phyloP scores from a whole-genome alignment of 192 early-diverging fungal species.

The Backusella westeae region DNA sequence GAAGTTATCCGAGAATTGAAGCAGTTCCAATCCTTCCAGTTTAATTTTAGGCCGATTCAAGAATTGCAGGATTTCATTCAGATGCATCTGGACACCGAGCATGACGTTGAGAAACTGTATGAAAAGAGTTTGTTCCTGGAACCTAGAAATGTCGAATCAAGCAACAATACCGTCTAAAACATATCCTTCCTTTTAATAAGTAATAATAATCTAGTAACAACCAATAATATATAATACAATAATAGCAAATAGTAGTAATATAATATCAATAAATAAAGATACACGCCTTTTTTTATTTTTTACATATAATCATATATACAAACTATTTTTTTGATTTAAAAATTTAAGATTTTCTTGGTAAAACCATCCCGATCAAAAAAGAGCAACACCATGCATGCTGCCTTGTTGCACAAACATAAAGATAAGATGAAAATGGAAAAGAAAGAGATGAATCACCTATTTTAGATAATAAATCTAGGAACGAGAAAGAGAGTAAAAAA shows the following conservation, averaged over 20 bases:
- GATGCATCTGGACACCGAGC: constrained; percentile 62
- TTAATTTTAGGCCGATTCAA: constrained; percentile 67
- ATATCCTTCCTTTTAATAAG: background rate
- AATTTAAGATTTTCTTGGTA: background rate
- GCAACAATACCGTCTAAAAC: background rate
- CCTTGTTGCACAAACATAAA: background rate
- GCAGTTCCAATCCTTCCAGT: constrained; percentile 83
- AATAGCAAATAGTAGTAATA: too few species aligned
- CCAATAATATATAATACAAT: background rate
- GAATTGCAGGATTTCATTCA: constrained; percentile 82
- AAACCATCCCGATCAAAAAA: background rate
- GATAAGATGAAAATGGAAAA: background rate
- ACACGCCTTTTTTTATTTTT: too few species aligned
- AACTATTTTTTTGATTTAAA: too few species aligned
- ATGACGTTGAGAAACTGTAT: constrained; percentile 73
- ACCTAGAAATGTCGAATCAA: constrained; percentile 44
- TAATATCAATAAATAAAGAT: too few species aligned
- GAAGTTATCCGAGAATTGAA: constrained; percentile 90
- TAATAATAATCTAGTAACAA: background rate
- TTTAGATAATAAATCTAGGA: background rate
- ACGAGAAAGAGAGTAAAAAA: background rate
- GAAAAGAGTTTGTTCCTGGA: constrained; percentile 74
- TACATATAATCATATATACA: too few species aligned
- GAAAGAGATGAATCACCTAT: background rate
- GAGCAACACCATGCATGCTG: background rate